Base-by-base conservation (phyloP, 2,329 filamentous ascomycete genomes). In the Talaromyces sp. region DNA sequence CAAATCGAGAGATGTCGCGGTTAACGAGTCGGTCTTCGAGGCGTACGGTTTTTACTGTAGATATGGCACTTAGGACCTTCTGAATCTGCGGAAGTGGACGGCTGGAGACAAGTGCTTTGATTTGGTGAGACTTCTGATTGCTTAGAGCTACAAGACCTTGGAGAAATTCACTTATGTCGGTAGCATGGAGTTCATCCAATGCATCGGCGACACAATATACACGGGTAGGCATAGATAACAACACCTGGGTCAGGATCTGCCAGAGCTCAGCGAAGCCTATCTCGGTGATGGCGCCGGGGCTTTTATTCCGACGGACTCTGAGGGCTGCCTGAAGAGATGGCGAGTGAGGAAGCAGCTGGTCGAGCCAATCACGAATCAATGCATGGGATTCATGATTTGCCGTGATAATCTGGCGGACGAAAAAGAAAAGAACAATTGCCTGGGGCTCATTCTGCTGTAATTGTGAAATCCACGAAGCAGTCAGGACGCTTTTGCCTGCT, bases 321-420 rank as follows among this genome's bases (percentile, higher is more conserved):
- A 63, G 45, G 13, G 27, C 40, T 13, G 0, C 67, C 80, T 5
- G 77, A 78, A 64, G 73, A 68, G 27, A 45, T 31, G 36, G 25
- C 2, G 34, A 47, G 31, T 31, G 40, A 19, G 25, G 34, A 15
- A 67, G 54, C 25, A 64, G 6, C 38, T 67, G 62, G 19, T 53
- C 36, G 3, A 66, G 22, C 62, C 63, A 68, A 53, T 68, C 67
- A 11, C 67, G 56, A 13, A 68, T 22, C 51, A 69, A 45, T 6
- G 67, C 54, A 25, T 31, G 34, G 7, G 66, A 59, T 13, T 58
- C 59, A 22, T 64, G 66, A 36, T 70, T 70, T n/a, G 56, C 47
- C 1, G n/a, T 43, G 17, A 69, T 61, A 40, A 66, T 69, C 38
- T 70, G 68, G n/a, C 68, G 53, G 67, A 68, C 69, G 58, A 70